Conservation (phyloP, 1,139 yeast genomes). For the Blastobotrys elegans region DNA sequence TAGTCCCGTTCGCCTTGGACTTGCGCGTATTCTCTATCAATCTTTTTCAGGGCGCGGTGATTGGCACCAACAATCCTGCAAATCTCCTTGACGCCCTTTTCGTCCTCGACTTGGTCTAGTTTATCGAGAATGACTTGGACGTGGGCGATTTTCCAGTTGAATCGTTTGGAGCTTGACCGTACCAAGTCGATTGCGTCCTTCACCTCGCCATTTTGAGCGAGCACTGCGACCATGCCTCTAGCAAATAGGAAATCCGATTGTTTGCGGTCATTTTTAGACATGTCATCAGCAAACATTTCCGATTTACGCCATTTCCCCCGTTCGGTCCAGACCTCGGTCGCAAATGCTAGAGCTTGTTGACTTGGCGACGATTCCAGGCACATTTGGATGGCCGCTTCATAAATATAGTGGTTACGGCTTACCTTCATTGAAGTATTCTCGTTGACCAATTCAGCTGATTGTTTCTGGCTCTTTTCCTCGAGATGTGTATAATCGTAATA, state of each 20-base stretch:
- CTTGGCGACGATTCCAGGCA: constrained; percentile 41
- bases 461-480: constrained; percentile 4
- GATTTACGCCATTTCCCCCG: constrained; percentile 70
- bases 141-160: constrained; percentile 53
- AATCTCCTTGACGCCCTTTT: constrained; percentile 1
- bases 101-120: constrained; percentile 42
- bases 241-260: constrained; percentile 66
- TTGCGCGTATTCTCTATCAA: constrained; percentile 8
- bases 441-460: background rate
- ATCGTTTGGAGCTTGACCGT: constrained; percentile 60
- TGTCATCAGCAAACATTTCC: constrained; percentile 37
- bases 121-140: constrained; percentile 25
- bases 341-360: constrained; percentile 50
- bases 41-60: background rate
- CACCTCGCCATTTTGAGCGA: constrained; percentile 48
- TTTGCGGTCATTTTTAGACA: constrained; percentile 41
- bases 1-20: constrained; percentile 10
- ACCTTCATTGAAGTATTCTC: constrained; percentile 18
- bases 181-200: constrained; percentile 70
- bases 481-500: constrained; percentile 47
- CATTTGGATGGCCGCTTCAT: constrained; percentile 61
- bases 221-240: constrained; percentile 51
- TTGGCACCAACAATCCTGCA: constrained; percentile 6
- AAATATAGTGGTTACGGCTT: constrained; percentile 50
- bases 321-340: constrained; percentile 67